A percentile compares a stretch with the other conserved stretches of the same genome.
phyloP scores from a whole-genome alignment of 768 basidiomycete species.

The Mycena alexandri region DNA sequence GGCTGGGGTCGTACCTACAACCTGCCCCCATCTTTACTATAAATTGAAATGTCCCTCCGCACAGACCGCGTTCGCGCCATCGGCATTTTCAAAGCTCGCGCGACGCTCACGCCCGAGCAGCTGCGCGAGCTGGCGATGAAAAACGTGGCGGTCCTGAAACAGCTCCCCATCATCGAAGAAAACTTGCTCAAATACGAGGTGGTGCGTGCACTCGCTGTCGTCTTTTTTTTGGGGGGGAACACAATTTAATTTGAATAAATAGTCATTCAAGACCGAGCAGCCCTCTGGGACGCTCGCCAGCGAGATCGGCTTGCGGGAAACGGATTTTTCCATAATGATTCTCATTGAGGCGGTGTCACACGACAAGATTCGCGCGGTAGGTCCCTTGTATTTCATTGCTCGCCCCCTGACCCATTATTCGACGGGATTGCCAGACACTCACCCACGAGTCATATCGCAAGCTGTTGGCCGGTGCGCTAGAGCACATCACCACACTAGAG shows the following conservation, averaged over 20 bases:
- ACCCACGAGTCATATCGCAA: constrained; percentile 6
- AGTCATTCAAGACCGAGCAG: constrained; percentile 6
- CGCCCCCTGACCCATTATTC: not conserved
- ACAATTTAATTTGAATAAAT: no score
- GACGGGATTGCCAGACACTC: not conserved
- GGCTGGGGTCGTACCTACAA: no score
- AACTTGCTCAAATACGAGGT: constrained; percentile 8
- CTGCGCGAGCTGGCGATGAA: not conserved
- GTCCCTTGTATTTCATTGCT: no score
- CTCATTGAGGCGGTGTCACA: constrained; percentile 10
- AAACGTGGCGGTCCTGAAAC: not conserved
- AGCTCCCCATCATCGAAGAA: constrained; percentile 2
- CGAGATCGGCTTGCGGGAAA: constrained; percentile 9
- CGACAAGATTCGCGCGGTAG: constrained; percentile 6
- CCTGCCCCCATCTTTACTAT: no score
- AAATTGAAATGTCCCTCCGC: not conserved
- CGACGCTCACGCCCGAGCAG: not conserved
- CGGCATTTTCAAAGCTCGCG: constrained; percentile 6
- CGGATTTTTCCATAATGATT: not conserved
- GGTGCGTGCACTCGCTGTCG: not conserved
- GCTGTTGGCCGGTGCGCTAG: constrained; percentile 8
- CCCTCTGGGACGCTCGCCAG: constrained; percentile 4
- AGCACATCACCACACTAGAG: constrained; percentile 6
- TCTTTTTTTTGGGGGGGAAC: no score
- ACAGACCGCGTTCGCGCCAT: constrained; percentile 15